A percentile compares a stretch with the other conserved stretches of the same genome.
Evolutionary conservation across 345 rosid genomes (phyloP).

Genomic region (Linum trigynum): DNA sequence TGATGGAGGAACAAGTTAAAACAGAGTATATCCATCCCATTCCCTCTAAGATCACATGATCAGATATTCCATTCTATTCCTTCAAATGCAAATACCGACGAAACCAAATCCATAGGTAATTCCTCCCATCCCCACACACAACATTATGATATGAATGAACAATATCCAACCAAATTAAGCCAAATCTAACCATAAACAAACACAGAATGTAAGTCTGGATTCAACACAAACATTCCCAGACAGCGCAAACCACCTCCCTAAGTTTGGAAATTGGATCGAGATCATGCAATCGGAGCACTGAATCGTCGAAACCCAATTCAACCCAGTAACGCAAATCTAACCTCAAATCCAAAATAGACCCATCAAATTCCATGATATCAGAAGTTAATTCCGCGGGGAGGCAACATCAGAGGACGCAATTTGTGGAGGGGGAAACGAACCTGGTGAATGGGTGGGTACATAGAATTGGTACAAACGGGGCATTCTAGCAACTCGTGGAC

Average conservation of each 20-base stretch:
- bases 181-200: background rate
- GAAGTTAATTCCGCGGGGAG: too few species aligned
- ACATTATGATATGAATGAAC: background rate
- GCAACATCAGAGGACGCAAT: too few species aligned
- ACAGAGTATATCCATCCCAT: background rate
- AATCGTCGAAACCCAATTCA: background rate
- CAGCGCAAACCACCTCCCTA: background rate
- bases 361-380: conserved; percentile 4
- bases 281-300: conserved; percentile 1
- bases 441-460: conserved; percentile 65
- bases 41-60: background rate
- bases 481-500: conserved; percentile 72
- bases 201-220: too few species aligned
- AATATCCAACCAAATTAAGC: too few species aligned
- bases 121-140: background rate
- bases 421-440: conserved; percentile 20
- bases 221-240: background rate
- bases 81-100: background rate
- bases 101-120: background rate
- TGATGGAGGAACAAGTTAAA: background rate
- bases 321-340: conserved; percentile 11
- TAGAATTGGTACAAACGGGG: conserved; percentile 44
- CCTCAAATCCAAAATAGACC: conserved; percentile 6
- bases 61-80: background rate
- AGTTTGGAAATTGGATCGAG: background rate